Conservation (phyloP, 106 monocot genomes). For the Xerophyta viscosa region DNA sequence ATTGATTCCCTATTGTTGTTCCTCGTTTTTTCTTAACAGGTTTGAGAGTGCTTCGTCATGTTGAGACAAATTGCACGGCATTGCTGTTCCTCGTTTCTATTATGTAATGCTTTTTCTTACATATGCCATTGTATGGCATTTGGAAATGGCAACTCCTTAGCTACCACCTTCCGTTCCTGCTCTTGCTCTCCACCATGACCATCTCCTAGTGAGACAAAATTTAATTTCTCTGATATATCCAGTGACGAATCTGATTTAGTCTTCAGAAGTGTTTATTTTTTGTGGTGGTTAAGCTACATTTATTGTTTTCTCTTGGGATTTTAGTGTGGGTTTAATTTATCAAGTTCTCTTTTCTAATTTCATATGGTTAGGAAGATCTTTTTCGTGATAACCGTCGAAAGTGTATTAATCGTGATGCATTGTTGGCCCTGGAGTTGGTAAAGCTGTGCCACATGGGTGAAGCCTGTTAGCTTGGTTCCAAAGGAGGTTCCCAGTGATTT, state of each 20-base stretch:
- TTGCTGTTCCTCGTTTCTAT: too few species aligned
- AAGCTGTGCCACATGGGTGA: conserved; percentile 76
- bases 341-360: conserved; percentile 5
- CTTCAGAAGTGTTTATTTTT: conserved; percentile 55
- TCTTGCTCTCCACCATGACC: conserved; percentile 44
- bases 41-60: conserved; percentile 7
- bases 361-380: conserved; percentile 44
- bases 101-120: too few species aligned
- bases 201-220: conserved; percentile 13
- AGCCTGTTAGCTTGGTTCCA: conserved; percentile 65
- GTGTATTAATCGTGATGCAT: conserved; percentile 59
- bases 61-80: not conserved
- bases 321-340: not conserved
- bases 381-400: conserved; percentile 29
- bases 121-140: conserved; percentile 96
- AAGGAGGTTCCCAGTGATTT: conserved; percentile 78
- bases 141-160: conserved; percentile 90
- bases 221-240: conserved; percentile 33
- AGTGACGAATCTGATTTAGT: conserved; percentile 91
- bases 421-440: conserved; percentile 86
- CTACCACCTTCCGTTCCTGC: conserved; percentile 66
- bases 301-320: not conserved
- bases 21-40: conserved; percentile 99
- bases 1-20: conserved; percentile 93
- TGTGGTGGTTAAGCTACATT: not conserved